phyloP scores from a whole-genome alignment of 306 rosid species.

The Urtica urens region DNA sequence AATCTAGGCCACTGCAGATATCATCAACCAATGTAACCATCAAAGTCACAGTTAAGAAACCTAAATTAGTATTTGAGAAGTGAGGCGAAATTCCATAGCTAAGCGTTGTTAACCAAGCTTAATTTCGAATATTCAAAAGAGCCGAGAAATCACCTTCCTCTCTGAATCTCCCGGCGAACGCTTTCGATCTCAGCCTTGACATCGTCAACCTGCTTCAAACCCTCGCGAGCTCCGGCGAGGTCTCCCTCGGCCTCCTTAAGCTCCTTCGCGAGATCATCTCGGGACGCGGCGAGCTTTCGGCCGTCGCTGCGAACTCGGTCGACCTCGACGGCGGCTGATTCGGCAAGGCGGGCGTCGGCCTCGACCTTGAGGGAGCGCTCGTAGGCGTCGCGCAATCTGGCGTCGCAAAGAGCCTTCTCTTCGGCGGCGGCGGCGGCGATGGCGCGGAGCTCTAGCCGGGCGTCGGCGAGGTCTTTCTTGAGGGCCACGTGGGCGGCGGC shows the following conservation, averaged over 20 bases:
- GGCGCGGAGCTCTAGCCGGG: slow-evolving; percentile 50
- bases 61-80: too few relatives aligned
- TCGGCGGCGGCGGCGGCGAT: slow-evolving; percentile 39
- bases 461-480: slow-evolving; percentile 60
- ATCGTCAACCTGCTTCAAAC: slow-evolving; percentile 25
- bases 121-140: too few relatives aligned
- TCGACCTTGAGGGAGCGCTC: slow-evolving; percentile 63
- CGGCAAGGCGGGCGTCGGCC: slow-evolving; percentile 54
- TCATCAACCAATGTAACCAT: too few relatives aligned
- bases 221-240: slow-evolving; percentile 27
- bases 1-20: too few relatives aligned
- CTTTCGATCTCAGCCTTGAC: slow-evolving; percentile 47
- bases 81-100: too few relatives aligned
- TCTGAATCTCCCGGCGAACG: slow-evolving; percentile 50
- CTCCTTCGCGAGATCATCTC: slow-evolving; percentile 42
- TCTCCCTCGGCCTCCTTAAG: slow-evolving; percentile 36
- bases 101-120: too few relatives aligned
- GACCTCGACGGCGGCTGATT: slow-evolving; percentile 43
- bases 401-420: slow-evolving; percentile 53
- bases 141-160: slow-evolving; percentile 56
- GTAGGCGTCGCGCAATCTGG: slow-evolving; percentile 54
- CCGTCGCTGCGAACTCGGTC: slow-evolving; percentile 45
- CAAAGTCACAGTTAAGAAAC: too few relatives aligned
- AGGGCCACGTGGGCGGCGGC: slow-evolving; percentile 75
- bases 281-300: slow-evolving; percentile 21